A percentile compares a stretch with the other conserved stretches of the same genome.
Conservation (phyloP, 1,284 basidiomycete genomes). For the Trametes sp. region DNA sequence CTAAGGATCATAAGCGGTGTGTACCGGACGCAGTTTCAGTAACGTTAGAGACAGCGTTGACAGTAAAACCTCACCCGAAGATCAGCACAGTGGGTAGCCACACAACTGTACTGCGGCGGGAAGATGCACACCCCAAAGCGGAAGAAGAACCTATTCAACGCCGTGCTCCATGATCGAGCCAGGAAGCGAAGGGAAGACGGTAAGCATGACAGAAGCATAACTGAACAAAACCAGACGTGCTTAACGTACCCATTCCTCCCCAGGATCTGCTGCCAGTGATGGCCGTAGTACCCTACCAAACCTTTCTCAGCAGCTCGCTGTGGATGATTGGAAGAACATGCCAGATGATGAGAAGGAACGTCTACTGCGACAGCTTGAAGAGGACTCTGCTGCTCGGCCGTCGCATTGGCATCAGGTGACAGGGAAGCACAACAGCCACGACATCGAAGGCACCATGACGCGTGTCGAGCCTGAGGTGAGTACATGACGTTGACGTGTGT, state of each 20-base stretch:
- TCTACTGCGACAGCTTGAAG: neutral
- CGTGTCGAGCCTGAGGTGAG: conserved; percentile 2
- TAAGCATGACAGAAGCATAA: too few relatives aligned
- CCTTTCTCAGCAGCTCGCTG: too few relatives aligned
- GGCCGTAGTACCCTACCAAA: too few relatives aligned
- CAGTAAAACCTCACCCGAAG: neutral
- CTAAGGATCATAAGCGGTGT: neutral
- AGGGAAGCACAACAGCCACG: neutral
- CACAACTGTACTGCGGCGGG: conserved; percentile 4
- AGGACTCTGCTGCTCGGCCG: neutral
- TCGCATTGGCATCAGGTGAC: neutral
- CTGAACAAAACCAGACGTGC: too few relatives aligned
- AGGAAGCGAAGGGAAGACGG: conserved; percentile 1
- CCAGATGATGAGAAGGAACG: conserved; percentile 1
- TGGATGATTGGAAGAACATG: neutral
- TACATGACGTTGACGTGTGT: neutral
- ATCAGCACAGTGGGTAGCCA: conserved; percentile 1
- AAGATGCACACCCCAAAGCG: neutral
- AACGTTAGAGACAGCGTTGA: neutral
- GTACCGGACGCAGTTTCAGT: neutral
- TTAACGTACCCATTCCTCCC: too few relatives aligned
- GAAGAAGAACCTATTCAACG: conserved; percentile 2
- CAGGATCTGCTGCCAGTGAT: too few relatives aligned
- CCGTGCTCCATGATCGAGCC: neutral
- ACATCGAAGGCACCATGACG: neutral